Conservation (phyloP, 2,329 filamentous ascomycete genomes). For the Botryotinia convoluta region DNA sequence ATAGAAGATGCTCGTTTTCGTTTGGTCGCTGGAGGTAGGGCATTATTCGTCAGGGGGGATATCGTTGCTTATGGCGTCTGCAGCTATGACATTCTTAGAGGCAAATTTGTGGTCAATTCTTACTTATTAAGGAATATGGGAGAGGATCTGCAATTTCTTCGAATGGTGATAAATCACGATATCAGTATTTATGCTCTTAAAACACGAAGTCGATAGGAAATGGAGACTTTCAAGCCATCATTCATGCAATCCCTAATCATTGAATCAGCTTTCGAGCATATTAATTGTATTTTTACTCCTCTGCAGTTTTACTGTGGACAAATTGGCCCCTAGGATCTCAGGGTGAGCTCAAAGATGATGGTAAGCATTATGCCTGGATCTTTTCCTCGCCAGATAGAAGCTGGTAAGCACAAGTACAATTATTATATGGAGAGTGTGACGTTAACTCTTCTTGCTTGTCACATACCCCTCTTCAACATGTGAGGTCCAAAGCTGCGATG, state of each 20-base stretch:
- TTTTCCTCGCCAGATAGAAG: neutral
- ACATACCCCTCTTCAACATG: neutral
- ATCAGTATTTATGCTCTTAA: no score
- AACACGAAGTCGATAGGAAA: neutral
- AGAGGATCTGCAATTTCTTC: neutral
- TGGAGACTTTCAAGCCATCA: neutral
- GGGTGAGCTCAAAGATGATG: neutral
- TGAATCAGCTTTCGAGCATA: neutral
- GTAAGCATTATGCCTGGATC: neutral
- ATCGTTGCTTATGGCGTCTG: neutral
- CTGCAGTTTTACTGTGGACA: neutral
- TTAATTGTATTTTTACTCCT: no score
- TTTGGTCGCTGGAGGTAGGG: neutral
- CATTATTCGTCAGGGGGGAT: accelerated
- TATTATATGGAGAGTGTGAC: no score
- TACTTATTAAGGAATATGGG: neutral
- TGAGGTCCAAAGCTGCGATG: neutral
- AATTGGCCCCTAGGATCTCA: neutral
- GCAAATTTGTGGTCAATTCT: no score
- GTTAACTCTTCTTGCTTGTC: neutral
- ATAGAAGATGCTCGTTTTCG: neutral
- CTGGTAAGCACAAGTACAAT: no score
- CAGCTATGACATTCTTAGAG: neutral
- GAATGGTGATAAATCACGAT: neutral
- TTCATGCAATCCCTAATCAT: neutral